Evolutionary conservation across 345 rosid species (phyloP).

Genomic region (Eutrema yunnanense): DNA sequence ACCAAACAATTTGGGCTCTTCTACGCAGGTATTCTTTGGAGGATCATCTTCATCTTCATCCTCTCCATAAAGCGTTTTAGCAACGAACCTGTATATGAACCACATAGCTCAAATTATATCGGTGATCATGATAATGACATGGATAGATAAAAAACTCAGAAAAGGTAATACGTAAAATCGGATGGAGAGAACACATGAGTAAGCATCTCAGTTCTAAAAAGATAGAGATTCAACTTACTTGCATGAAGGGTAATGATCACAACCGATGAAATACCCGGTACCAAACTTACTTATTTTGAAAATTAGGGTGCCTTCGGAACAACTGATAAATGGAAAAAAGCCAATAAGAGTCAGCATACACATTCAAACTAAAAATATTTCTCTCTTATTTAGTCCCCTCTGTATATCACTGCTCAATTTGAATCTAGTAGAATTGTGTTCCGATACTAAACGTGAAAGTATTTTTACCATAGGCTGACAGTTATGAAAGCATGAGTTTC

Average conservation of each 20-base stretch:
- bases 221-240: conserved; percentile 54
- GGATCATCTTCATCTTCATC: conserved; percentile 65
- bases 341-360: neutral
- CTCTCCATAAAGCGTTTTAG: conserved; percentile 77
- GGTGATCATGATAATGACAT: neutral
- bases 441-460: neutral
- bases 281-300: conserved; percentile 85
- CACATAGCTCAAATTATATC: conserved; percentile 12
- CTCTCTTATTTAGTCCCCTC: neutral
- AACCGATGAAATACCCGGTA: conserved; percentile 87
- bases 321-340: conserved; percentile 49
- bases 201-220: neutral
- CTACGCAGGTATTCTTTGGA: conserved; percentile 37
- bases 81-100: conserved; percentile 58
- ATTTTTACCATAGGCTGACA: neutral
- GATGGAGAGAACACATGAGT: neutral
- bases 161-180: neutral
- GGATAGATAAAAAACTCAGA: neutral
- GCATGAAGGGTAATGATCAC: conserved; percentile 91
- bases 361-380: neutral
- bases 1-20: conserved; percentile 86
- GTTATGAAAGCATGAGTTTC: neutral
- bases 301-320: conserved; percentile 74
- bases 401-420: neutral
- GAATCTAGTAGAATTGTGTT: neutral